Percentiles rank a stretch among this genome's conserved stretches.
phyloP scores from a whole-genome alignment of 163 green algal genomes.

The Scenedesmus sp. region DNA sequence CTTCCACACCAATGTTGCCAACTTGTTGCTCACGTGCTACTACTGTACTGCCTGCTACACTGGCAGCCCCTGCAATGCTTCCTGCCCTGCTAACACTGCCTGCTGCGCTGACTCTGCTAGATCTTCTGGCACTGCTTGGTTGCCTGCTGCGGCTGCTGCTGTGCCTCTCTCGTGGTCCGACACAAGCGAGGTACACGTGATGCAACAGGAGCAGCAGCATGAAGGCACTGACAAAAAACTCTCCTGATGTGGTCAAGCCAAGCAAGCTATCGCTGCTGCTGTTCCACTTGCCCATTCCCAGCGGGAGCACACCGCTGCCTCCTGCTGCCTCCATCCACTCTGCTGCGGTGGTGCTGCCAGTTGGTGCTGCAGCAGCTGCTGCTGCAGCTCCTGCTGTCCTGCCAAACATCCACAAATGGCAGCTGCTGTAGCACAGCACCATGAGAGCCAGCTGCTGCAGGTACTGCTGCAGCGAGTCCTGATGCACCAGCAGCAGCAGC shows the following conservation, averaged over 20 bases:
- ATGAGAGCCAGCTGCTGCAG: slow-evolving; percentile 13
- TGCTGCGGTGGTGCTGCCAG: not conserved
- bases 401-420: not conserved
- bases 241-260: not conserved
- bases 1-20: not conserved
- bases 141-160: not conserved
- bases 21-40: not conserved
- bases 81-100: not conserved
- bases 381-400: not conserved
- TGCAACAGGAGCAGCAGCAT: slow-evolving; percentile 24
- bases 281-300: not conserved
- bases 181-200: not conserved
- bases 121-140: not conserved
- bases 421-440: not conserved
- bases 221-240: slow-evolving; percentile 1
- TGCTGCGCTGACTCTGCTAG: not conserved
- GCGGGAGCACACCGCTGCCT: not conserved
- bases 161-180: slow-evolving; percentile 1
- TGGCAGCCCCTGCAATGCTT: not conserved
- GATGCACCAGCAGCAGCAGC: slow-evolving; percentile 21
- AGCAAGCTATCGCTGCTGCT: slow-evolving; percentile 6
- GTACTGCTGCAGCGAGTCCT: slow-evolving; percentile 12
- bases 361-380: not conserved
- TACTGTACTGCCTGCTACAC: not conserved
- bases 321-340: not conserved